Conservation (phyloP, 176 grass and related monocot species). For the maize (Zea mays) region Zm-B73-REFERENCE-NAM-5.0 NC_050096.1:289611001-289611500, state of each 20-base stretch:
- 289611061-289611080: background rate
- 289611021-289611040: conserved; percentile 87
- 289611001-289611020: conserved; percentile 99
- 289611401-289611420: conserved; percentile 70
- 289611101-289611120: background rate
- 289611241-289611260: background rate
- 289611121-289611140: background rate
- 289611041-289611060: conserved; percentile 5
- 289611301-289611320: conserved; percentile 3
- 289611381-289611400: conserved; percentile 57
- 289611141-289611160: conserved; percentile 23
- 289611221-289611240: background rate
- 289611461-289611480: conserved; percentile 97
- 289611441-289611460: conserved; percentile 98
- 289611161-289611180: conserved; percentile 1
- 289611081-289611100: background rate
- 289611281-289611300: conserved; percentile 1
- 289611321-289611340: background rate
- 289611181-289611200: conserved; percentile 6
- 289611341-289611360: background rate
- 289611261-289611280: background rate
- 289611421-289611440: conserved; percentile 80
- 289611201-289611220: background rate
- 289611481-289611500: conserved; percentile 93
- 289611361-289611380: conserved; percentile 24